phyloP scores from a whole-genome alignment of 768 basidiomycete genomes.

The Suillus sp. region DNA sequence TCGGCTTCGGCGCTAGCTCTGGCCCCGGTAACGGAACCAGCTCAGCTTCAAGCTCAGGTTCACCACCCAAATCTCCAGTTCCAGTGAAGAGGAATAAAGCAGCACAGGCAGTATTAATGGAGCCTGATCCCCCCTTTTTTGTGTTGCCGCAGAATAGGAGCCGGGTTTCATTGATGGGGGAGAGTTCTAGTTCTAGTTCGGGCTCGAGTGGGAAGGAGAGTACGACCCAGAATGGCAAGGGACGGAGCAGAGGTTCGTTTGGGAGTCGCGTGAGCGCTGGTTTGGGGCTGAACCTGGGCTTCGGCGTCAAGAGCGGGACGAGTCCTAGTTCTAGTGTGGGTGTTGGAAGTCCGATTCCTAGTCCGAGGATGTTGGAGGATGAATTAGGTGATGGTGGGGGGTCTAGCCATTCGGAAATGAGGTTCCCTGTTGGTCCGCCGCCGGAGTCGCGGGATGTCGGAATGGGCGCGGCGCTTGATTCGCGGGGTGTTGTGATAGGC shows the following conservation, averaged over 20 bases:
- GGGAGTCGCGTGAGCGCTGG: background rate
- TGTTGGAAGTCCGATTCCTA: background rate
- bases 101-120: constrained; percentile 13
- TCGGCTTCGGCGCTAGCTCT: background rate
- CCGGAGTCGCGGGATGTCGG: background rate
- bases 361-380: background rate
- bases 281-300: background rate
- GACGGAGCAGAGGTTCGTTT: background rate
- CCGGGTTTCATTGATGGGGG: background rate
- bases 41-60: background rate
- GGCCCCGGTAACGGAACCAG: background rate
- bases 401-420: background rate
- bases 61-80: background rate
- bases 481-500: no score
- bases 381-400: background rate
- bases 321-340: background rate
- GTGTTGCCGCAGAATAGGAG: constrained; percentile 9
- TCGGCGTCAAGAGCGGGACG: background rate
- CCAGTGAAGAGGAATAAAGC: background rate
- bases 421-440: background rate
- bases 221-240: background rate
- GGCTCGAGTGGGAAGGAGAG: background rate
- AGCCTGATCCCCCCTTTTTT: constrained; percentile 6
- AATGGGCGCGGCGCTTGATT: background rate
- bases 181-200: background rate